phyloP scores from a whole-genome alignment of 352 stramenopile genomes.

The Stephanocyclus meneghinianus region DNA sequence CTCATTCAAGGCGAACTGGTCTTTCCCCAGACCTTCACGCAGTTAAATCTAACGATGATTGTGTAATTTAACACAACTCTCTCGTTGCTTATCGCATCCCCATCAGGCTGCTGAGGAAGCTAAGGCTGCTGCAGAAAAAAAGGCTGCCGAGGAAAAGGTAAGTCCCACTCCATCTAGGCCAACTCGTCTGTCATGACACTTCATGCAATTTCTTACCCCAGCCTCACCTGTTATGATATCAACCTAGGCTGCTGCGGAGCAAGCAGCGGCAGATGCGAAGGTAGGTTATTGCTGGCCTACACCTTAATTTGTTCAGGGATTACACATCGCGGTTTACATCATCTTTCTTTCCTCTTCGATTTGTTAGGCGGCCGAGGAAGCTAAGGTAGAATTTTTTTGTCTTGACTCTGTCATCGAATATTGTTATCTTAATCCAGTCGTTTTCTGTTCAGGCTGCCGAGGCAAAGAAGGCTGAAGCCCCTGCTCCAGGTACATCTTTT shows the following conservation, averaged over 20 bases:
- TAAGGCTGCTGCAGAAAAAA: constrained; percentile 6
- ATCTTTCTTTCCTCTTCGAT: background rate
- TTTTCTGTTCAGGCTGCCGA: constrained; percentile 23
- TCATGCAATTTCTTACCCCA: background rate
- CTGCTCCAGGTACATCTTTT: constrained; percentile 1
- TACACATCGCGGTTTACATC: background rate
- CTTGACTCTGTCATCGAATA: background rate
- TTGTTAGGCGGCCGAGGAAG: constrained; percentile 30
- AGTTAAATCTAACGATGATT: background rate
- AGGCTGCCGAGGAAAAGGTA: constrained; percentile 13
- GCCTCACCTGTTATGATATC: background rate
- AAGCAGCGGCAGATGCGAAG: constrained; percentile 34
- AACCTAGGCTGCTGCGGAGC: constrained; percentile 23
- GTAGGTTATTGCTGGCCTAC: background rate
- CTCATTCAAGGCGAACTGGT: background rate
- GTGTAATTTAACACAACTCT: constrained; percentile 4
- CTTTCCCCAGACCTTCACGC: background rate
- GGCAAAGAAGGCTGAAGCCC: constrained; percentile 11
- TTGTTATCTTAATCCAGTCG: constrained; percentile 4
- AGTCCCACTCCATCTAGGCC: background rate
- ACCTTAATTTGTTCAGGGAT: background rate
- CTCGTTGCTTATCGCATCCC: constrained; percentile 1
- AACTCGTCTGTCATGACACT: background rate
- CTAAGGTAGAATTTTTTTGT: background rate
- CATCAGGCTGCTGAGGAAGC: constrained; percentile 33